Conservation (phyloP, 2,329 filamentous ascomycete species). For the Ceratocystis harringtonii region DNA sequence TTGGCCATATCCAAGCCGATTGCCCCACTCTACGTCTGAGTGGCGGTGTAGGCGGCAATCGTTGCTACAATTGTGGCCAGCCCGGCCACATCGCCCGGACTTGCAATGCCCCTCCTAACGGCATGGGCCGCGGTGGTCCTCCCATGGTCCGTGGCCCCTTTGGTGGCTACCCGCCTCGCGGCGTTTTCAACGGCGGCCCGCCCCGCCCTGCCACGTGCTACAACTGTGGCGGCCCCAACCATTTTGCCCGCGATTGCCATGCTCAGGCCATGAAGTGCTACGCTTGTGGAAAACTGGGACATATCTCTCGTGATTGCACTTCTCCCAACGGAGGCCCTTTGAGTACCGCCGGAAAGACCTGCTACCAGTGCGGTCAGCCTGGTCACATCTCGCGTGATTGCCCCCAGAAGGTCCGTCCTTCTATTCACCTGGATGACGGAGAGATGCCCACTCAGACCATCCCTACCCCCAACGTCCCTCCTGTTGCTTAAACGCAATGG, state of each 20-base stretch:
- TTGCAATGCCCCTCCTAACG: conserved; percentile 58
- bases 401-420: conserved; percentile 47
- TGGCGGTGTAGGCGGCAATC: conserved; percentile 64
- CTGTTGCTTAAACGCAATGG: conserved; percentile 25
- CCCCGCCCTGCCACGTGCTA: conserved; percentile 48
- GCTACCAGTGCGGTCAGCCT: conserved; percentile 91
- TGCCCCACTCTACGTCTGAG: conserved; percentile 91
- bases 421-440: conserved; percentile 7
- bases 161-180: conserved; percentile 44
- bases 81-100: conserved; percentile 83
- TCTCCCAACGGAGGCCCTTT: conserved; percentile 90
- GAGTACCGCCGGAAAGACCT: conserved; percentile 94
- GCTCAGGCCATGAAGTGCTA: conserved; percentile 98
- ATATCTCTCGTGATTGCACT: conserved; percentile 89
- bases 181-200: conserved; percentile 57
- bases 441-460: neutral
- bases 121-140: conserved; percentile 50
- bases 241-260: conserved; percentile 96
- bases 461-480: conserved; percentile 18
- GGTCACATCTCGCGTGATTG: conserved; percentile 95
- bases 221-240: conserved; percentile 77
- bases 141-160: conserved; percentile 54
- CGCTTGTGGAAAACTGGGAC: conserved; percentile 85
- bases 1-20: conserved; percentile 96
- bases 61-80: conserved; percentile 94